Evolutionary conservation across 2,329 filamentous ascomycete species (phyloP), one percentile per base, ranked within the genome.

Genomic region (Tolypocladium ophioglossoides): DNA sequence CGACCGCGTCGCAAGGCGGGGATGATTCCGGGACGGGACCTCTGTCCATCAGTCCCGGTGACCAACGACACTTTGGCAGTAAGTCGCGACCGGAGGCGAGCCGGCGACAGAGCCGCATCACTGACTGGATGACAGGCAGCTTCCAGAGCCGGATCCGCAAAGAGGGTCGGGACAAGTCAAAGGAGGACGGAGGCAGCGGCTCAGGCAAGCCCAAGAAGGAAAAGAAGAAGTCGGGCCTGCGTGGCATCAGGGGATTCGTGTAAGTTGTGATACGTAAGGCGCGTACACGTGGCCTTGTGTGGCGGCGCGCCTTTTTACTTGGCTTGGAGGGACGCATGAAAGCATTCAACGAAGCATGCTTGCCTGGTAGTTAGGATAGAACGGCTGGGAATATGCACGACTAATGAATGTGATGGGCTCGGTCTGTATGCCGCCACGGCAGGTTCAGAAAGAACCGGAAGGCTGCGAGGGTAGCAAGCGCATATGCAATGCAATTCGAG

Each of bases 81-180:
- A 66, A 71, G 69, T 68, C 58, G 27, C 27, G n/a, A 27, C 55
- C 57, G 16, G 51, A 57, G 46, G 55, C 58, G 47, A 56, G 56
- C 20, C 32, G 18, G 34, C 39, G 20, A n/a, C n/a, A 8, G 34
- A 54, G 58, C 38, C 60, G 61, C 50, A 59, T 61, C 47, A 62
- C 59, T 34, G 60, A 66, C 32, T 30, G 54, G 20, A 56, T 51
- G 49, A 22, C 61, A 75, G 77, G 76, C 20, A 74, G 76, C 24
- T 68, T 76, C 10, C 76, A 78, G 58, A 78, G 75, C 61, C 64
- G 71, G 34, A 64, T 72, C 1, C 73, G 73, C 4, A 76, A 79
- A 59, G 76, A 80, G 32, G 63, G 62, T 11, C 79, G 78, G 56
- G 75, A 78, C 37, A 76, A 75, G 58, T 68, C 68, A 48, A 69